Conservation (phyloP, 352 stramenopile species). For the Pythium aquatile region DNA sequence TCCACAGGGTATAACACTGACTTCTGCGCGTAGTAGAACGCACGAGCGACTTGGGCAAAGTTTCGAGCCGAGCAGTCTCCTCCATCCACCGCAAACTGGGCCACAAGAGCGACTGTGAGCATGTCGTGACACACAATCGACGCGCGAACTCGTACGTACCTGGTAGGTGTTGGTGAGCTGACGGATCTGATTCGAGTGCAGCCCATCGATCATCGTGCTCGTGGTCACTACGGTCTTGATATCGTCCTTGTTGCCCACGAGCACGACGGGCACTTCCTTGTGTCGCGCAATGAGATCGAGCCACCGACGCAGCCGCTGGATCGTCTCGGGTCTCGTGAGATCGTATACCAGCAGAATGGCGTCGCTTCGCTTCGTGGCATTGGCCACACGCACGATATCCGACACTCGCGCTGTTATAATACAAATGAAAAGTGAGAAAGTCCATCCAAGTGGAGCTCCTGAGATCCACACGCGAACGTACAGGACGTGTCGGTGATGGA, state of each 20-base stretch:
- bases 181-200: conserved; percentile 70
- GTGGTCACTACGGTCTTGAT: conserved; percentile 67
- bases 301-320: conserved; percentile 80
- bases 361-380: conserved; percentile 81
- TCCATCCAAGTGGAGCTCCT: conserved; percentile 7
- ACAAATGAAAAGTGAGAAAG: not conserved
- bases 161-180: conserved; percentile 72
- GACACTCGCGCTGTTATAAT: conserved; percentile 50
- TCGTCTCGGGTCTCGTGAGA: conserved; percentile 79
- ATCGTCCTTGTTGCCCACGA: conserved; percentile 89
- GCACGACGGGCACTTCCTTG: conserved; percentile 84
- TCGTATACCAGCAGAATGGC: conserved; percentile 88
- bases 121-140: not conserved
- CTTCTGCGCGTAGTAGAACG: conserved; percentile 88
- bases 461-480: conserved; percentile 27
- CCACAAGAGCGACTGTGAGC: not conserved
- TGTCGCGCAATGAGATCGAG: conserved; percentile 85
- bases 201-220: conserved; percentile 37
- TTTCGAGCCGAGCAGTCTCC: conserved; percentile 88
- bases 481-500: conserved; percentile 89
- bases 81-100: conserved; percentile 76
- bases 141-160: conserved; percentile 22
- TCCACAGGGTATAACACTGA: conserved; percentile 87
- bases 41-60: conserved; percentile 85
- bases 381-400: conserved; percentile 84